Conservation (phyloP, 306 rosid species). For the Vicia sativa region DNA sequence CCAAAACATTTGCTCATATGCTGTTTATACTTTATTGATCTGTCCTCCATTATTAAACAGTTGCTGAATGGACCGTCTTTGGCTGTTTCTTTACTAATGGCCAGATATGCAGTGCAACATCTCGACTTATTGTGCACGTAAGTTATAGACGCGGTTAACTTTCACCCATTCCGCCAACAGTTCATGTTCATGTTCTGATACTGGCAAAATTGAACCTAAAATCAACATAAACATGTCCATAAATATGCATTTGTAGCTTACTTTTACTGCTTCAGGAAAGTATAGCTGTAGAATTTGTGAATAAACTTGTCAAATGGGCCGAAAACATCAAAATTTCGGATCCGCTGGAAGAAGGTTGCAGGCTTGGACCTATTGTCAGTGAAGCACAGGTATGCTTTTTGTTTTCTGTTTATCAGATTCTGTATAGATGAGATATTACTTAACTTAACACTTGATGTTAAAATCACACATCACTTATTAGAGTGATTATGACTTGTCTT, state of each 20-base stretch:
- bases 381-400: no score
- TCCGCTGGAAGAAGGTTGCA: conserved; percentile 97
- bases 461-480: not conserved
- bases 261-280: conserved; percentile 64
- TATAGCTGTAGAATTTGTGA: conserved; percentile 75
- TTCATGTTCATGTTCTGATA: not conserved
- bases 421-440: not conserved
- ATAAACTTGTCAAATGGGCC: conserved; percentile 70
- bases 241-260: conserved; percentile 15
- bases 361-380: conserved; percentile 98
- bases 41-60: conserved; percentile 53
- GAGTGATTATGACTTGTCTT: not conserved
- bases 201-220: no score
- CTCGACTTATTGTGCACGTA: conserved; percentile 92
- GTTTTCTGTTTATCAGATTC: conserved; percentile 31
- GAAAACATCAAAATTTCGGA: conserved; percentile 88
- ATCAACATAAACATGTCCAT: not conserved
- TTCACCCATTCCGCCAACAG: conserved; percentile 4
- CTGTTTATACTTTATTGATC: conserved; percentile 5
- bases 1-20: conserved; percentile 10
- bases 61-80: conserved; percentile 88
- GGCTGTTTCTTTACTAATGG: conserved; percentile 99
- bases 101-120: conserved; percentile 99
- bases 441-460: conserved; percentile 2
- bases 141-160: conserved; percentile 40